Evolutionary conservation across 2,329 filamentous ascomycete species (phyloP), one percentile per base, ranked within the genome.

Genomic region (Furcasterigmium sp.): DNA sequence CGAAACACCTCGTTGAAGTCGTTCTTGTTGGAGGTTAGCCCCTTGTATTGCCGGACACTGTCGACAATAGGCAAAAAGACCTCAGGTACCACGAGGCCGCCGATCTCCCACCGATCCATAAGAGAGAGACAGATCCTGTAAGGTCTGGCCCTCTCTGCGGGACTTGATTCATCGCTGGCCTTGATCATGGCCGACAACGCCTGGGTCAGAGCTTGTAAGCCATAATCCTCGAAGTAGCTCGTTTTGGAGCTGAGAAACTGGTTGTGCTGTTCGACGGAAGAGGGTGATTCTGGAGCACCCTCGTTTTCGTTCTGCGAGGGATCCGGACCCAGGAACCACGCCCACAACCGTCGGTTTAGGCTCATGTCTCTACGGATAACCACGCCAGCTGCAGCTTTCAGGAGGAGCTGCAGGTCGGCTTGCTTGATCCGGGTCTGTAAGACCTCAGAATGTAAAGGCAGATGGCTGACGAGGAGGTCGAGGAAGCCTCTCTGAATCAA

Each of bases 81-180:
- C 47, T 89, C 84, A 0, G 91, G 87, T 2, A 97, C 85, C 37
- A 98, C 82, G 15, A 91, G 73, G 2, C 89, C 89, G 23, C 93
- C 93, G 51, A 98, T 91, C 61, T 98, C 93, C 91, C 90, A 97
- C 46, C 91, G 83, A 64, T 98, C 93, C 93, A 98, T 97, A 41
- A 98, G 72, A 14, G 94, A 96, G 3, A 97, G 75, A 56, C 90
- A 94, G 49, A 97, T 88, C 44, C 91, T 83, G 58, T 95, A 96
- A 1, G 93, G 91, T 30, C 83, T 82, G 17, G 90, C 88, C 59
- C 83, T 77, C 56, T 94, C 88, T 1, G 76, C 63, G 1, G 85
- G 76, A 43, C 71, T 70, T 5, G 56, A 60, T 35, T 64, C 60
- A 7, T 70, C 69, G 34, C 72, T 65, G 15, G 73, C 67, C 37